Conservation (phyloP, 148 eudicot genomes). For the Rhododendron griersonianum region DNA sequence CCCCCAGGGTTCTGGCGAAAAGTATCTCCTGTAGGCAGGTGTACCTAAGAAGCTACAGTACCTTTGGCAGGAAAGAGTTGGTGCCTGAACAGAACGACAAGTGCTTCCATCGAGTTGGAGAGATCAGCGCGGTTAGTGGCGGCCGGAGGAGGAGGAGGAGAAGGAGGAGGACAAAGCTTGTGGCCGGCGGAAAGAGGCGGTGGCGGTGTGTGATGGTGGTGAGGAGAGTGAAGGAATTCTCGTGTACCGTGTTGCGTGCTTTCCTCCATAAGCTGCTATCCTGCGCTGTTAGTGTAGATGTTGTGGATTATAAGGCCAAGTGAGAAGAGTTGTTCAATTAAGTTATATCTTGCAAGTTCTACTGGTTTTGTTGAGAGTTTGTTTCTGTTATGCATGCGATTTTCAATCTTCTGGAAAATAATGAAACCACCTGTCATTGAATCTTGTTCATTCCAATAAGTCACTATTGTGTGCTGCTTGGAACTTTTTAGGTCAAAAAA, state of each 20-base stretch:
- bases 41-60: conserved; percentile 49
- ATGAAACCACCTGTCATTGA: background rate
- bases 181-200: background rate
- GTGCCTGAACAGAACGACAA: conserved; percentile 23
- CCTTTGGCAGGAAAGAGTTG: conserved; percentile 43
- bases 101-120: conserved; percentile 30
- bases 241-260: conserved; percentile 23
- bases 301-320: conserved; percentile 10
- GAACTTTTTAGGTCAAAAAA: background rate
- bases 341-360: background rate
- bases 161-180: conserved; percentile 1
- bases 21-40: conserved; percentile 54
- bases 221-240: conserved; percentile 19
- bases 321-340: background rate
- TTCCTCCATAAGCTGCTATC: conserved; percentile 33
- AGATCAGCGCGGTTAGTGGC: conserved; percentile 15
- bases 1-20: conserved; percentile 35
- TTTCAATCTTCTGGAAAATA: background rate
- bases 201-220: background rate
- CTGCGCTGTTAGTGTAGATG: conserved; percentile 37
- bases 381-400: background rate
- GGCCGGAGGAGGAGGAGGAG: background rate
- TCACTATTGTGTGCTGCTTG: background rate
- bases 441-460: background rate
- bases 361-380: background rate